These are phyloP conservation scores for Lathyrus oleraceus DNA, from an alignment of 306 rosid species.

Conservation along the genomic window DNA sequence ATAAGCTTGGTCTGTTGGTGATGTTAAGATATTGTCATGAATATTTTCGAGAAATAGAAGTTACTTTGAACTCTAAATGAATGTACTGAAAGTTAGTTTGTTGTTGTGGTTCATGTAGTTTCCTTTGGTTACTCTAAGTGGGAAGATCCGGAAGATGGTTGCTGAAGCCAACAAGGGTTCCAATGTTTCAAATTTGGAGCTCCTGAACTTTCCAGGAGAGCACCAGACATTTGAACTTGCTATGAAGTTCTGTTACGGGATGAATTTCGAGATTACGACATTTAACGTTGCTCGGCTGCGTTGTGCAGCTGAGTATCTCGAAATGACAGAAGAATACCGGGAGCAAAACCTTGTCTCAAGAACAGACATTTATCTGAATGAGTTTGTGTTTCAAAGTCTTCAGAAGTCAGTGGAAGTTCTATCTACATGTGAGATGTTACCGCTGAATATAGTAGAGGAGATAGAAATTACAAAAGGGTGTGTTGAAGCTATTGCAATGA, in stretches of 20 bases:
- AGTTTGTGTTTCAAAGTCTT: conserved; percentile 61
- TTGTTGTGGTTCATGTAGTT: conserved; percentile 52
- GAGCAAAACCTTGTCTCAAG: conserved; percentile 70
- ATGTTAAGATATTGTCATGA: conserved; percentile 5
- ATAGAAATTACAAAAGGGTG: conserved; percentile 64
- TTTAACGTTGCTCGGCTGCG: conserved; percentile 68
- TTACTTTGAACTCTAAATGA: conserved; percentile 23
- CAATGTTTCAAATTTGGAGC: conserved; percentile 62
- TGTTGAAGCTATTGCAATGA: conserved; percentile 79
- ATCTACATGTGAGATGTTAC: conserved; percentile 61
- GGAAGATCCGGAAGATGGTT: conserved; percentile 85
- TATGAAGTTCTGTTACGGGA: conserved; percentile 84
- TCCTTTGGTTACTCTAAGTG: conserved; percentile 81
- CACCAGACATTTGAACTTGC: conserved; percentile 76
- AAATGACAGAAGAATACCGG: conserved; percentile 77
- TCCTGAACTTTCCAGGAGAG: conserved; percentile 76
- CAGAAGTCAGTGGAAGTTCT: conserved; percentile 77
- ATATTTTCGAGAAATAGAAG: not conserved
- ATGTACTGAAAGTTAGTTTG: conserved; percentile 19
- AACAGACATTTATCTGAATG: conserved; percentile 61
- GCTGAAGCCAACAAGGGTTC: conserved; percentile 59
- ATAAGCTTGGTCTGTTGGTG: conserved; percentile 9
- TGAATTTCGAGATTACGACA: conserved; percentile 79
- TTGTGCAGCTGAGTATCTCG: conserved; percentile 76
- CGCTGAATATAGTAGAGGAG: conserved; percentile 52